phyloP scores from a whole-genome alignment of 2,329 filamentous ascomycete genomes.

The Fusarium transvaalense region DNA sequence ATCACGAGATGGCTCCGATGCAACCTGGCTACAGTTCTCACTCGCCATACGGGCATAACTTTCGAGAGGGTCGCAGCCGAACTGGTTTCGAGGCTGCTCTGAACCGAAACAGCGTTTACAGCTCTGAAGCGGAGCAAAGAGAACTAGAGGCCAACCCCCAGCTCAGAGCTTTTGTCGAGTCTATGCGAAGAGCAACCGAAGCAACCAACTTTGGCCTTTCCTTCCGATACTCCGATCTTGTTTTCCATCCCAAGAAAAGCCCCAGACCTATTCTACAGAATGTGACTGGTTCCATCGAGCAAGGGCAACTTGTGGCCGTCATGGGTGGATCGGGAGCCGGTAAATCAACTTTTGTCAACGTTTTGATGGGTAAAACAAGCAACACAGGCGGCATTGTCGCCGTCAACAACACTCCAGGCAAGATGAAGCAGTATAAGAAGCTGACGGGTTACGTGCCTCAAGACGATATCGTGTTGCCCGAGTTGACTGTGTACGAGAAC shows the following conservation, averaged over 20 bases:
- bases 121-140: slow-evolving; percentile 35
- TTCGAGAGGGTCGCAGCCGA: slow-evolving; percentile 40
- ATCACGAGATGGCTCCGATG: slow-evolving; percentile 55
- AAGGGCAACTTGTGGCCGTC: slow-evolving; percentile 68
- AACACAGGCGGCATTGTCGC: slow-evolving; percentile 64
- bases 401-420: slow-evolving; percentile 64
- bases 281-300: slow-evolving; percentile 66
- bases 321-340: slow-evolving; percentile 72
- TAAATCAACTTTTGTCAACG: slow-evolving; percentile 71
- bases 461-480: slow-evolving; percentile 70
- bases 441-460: slow-evolving; percentile 73
- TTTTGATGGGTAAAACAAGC: slow-evolving; percentile 69
- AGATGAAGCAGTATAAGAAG: slow-evolving; percentile 67
- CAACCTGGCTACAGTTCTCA: slow-evolving; percentile 46
- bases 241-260: slow-evolving; percentile 61
- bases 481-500: slow-evolving; percentile 72
- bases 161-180: slow-evolving; percentile 64
- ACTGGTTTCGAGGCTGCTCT: slow-evolving; percentile 56
- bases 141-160: slow-evolving; percentile 49
- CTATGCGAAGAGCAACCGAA: slow-evolving; percentile 64
- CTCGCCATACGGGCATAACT: slow-evolving; percentile 31
- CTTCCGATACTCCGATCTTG: slow-evolving; percentile 65
- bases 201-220: slow-evolving; percentile 65
- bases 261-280: slow-evolving; percentile 63
- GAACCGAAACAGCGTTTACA: slow-evolving; percentile 50